A percentile compares a stretch with the other conserved stretches of the same genome.
These are phyloP conservation scores for Zalaria sp. DNA, from an alignment of 2,329 filamentous ascomycete genomes.

Conservation along the genomic window DNA sequence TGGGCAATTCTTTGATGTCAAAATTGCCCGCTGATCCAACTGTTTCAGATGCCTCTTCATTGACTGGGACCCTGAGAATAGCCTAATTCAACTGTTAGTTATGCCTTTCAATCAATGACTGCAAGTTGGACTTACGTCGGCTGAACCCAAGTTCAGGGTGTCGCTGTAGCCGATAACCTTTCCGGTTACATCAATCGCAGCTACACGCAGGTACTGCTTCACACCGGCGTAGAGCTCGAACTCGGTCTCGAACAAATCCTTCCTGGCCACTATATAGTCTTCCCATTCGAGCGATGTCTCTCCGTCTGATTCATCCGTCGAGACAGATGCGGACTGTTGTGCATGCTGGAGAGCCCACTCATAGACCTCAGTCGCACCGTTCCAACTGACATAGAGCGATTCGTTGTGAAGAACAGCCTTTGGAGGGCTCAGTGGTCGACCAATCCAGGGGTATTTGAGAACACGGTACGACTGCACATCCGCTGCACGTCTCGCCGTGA, in stretches of 20 bases:
- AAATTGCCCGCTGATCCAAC: no score
- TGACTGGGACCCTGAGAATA: no score
- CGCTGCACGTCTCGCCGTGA: no score
- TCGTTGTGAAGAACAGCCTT: conserved; percentile 13
- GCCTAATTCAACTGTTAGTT: no score
- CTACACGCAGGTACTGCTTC: conserved; percentile 13
- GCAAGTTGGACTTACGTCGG: not conserved
- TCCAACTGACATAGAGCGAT: conserved; percentile 37
- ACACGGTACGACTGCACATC: conserved; percentile 38
- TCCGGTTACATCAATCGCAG: conserved; percentile 13
- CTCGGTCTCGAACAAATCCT: conserved; percentile 26
- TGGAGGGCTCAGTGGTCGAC: conserved; percentile 17
- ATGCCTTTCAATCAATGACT: no score
- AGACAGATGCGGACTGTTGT: conserved; percentile 20
- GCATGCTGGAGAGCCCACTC: conserved; percentile 33
- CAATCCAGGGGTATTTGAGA: conserved; percentile 35
- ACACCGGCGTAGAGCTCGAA: conserved; percentile 8
- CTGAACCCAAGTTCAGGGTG: not conserved
- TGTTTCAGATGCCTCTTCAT: no score
- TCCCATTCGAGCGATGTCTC: conserved; percentile 7
- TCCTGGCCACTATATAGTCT: conserved; percentile 5
- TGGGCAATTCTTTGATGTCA: no score
- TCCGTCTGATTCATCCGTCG: conserved; percentile 19
- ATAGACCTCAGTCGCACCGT: conserved; percentile 31
- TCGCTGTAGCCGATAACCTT: not conserved